Conservation (phyloP, 805 yeast species). For the Pichia manshurica region DNA sequence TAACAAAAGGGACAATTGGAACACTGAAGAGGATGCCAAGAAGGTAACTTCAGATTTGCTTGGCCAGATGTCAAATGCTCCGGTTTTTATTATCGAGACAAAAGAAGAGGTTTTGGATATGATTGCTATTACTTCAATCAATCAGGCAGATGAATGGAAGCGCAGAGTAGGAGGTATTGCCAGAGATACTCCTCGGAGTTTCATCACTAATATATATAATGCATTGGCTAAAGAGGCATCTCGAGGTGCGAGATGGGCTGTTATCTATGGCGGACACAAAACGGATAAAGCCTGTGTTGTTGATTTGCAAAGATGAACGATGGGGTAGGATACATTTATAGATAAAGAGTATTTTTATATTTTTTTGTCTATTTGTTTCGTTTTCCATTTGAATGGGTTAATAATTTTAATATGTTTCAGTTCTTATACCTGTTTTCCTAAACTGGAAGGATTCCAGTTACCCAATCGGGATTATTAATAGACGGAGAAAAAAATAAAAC, state of each 20-base stretch:
- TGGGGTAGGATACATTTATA: not conserved
- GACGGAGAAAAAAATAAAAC: no score
- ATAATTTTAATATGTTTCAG: no score
- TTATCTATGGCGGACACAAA: conserved; percentile 75
- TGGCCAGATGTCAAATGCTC: conserved; percentile 53
- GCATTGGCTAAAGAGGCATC: conserved; percentile 68
- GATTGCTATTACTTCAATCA: conserved; percentile 70
- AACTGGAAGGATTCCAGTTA: no score
- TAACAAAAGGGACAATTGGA: conserved; percentile 72
- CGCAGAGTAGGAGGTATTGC: conserved; percentile 79
- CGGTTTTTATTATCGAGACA: conserved; percentile 73
- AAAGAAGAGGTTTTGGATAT: conserved; percentile 82
- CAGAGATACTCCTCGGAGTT: conserved; percentile 75
- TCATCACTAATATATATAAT: conserved; percentile 66
- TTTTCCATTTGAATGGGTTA: not conserved
- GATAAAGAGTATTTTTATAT: not conserved
- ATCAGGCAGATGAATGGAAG: conserved; percentile 74
- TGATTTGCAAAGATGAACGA: conserved; percentile 49
- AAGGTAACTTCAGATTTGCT: conserved; percentile 52
- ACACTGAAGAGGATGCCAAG: conserved; percentile 65
- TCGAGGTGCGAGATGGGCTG: conserved; percentile 68
- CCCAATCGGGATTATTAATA: no score
- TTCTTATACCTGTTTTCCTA: no score
- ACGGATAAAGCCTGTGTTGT: conserved; percentile 64
- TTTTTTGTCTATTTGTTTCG: not conserved